Evolutionary conservation across 139 green algal species (phyloP).

Genomic region (Tetraselmis striata): DNA sequence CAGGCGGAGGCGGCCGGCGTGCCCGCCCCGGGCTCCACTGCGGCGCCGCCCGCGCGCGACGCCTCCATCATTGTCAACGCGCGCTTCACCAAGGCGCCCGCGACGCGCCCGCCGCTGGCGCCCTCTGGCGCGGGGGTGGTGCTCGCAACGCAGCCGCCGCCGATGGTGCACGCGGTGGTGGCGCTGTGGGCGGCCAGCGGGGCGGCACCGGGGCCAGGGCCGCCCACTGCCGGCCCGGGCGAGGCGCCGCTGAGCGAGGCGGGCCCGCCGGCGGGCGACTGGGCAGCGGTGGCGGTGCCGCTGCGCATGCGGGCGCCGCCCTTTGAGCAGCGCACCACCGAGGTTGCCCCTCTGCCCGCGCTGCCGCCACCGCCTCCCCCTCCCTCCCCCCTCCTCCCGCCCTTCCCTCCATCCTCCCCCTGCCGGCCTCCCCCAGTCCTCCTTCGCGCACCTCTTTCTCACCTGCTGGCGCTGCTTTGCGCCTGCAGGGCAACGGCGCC

Average conservation of each 20-base stretch:
- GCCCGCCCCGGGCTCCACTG: background rate
- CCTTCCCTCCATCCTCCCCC: too few relatives aligned
- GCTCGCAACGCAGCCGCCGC: background rate
- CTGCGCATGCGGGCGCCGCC: background rate
- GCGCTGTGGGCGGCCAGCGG: background rate
- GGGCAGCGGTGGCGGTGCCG: background rate
- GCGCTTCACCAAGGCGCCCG: background rate
- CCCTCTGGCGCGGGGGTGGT: background rate
- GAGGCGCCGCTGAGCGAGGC: background rate
- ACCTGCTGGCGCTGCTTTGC: too few relatives aligned
- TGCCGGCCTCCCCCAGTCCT: too few relatives aligned
- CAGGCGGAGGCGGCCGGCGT: background rate
- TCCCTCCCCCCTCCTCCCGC: too few relatives aligned
- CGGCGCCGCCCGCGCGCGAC: background rate
- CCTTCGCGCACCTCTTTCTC: too few relatives aligned
- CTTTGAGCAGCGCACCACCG: background rate
- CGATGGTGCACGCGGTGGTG: background rate
- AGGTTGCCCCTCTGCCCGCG: too few relatives aligned
- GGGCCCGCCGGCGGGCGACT: background rate
- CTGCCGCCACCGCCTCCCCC: too few relatives aligned
- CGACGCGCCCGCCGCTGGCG: background rate
- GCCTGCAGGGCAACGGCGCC: background rate
- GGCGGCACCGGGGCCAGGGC: too few relatives aligned
- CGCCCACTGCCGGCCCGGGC: too few relatives aligned
- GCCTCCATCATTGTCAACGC: background rate